These are phyloP conservation scores for Aspergillus indologenus DNA, from an alignment of 495 filamentous ascomycete species.

Conservation along the genomic window DNA sequence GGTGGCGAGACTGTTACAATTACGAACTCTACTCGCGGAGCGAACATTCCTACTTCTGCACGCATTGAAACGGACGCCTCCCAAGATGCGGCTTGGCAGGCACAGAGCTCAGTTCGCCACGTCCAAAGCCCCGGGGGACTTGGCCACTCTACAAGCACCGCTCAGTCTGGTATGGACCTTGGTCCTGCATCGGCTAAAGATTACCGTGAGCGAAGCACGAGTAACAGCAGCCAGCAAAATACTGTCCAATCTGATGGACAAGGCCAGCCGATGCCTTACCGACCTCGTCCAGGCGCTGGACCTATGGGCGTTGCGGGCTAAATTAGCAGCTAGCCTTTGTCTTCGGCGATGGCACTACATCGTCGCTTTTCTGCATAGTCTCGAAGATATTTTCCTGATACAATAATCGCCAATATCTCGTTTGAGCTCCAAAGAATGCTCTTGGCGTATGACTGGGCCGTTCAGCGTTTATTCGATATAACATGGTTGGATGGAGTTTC, in stretches of 20 bases:
- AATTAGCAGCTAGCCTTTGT: constrained; percentile 12
- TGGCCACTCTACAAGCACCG: constrained; percentile 32
- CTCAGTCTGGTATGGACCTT: constrained; percentile 31
- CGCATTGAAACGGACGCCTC: constrained; percentile 78
- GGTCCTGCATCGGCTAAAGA: constrained; percentile 26
- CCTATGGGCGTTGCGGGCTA: constrained; percentile 48
- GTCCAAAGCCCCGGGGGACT: constrained; percentile 59
- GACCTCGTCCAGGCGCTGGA: constrained; percentile 39
- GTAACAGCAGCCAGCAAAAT: constrained; percentile 40
- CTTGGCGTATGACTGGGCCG: constrained; percentile 23
- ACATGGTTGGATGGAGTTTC: constrained; percentile 38
- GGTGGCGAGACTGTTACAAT: constrained; percentile 53
- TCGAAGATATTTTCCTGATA: constrained; percentile 13
- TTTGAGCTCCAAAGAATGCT: constrained; percentile 17
- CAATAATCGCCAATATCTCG: constrained; percentile 6
- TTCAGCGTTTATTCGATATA: constrained; percentile 36
- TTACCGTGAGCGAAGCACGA: constrained; percentile 41
- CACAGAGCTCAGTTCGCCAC: constrained; percentile 76
- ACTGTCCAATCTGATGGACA: constrained; percentile 28
- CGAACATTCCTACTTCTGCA: constrained; percentile 42
- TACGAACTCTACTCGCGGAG: constrained; percentile 38
- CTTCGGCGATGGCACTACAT: constrained; percentile 16
- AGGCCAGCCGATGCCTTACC: constrained; percentile 38
- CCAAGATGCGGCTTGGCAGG: constrained; percentile 68
- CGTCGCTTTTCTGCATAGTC: constrained; percentile 24